Base-by-base conservation (phyloP, 2,329 filamentous ascomycete genomes). In the Ophiocordyceps camponoti-rufipedis region DNA sequence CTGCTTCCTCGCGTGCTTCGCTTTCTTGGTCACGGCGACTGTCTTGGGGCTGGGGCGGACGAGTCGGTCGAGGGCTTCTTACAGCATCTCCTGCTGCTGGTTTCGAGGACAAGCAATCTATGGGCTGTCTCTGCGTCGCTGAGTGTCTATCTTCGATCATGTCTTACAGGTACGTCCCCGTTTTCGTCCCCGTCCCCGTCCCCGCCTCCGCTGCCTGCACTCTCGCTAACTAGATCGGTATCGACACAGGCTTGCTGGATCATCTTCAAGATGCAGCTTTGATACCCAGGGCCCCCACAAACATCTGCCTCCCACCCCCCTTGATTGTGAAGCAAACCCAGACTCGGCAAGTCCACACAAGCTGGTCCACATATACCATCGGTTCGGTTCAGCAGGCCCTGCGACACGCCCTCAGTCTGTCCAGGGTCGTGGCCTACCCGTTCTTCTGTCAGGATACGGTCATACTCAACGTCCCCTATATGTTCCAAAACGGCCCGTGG, bases 1-100 rank as follows among this genome's bases (percentile, higher is more conserved):
- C 67, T 74, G 51, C 71, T 75, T 50, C 80, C 70, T 43, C 74
- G 68, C 56, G 62, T 75, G 41, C 69, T 77, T 51, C 69, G 61
- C 48, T 62, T 81, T 51, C 63, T 81, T 28, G 76, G 75, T 1
- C 70, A 72, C 55, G 56, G 53, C 14, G 59, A 64, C 40, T 75
- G 67, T 48, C 52, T 66, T 32, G 64, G 65, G 14, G 56, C 80
- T 32, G 64, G 65, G 14, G 56, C 80, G 12, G 63, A 64, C 10
- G 58, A 63, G 16, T 66, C 69, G 11, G 70, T 80, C n/a, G 66
- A 74, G 51, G 60, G 59, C 3, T 69, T 80, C 47, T 65, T 77
- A 44, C 61, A 63, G 44, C 67, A 69, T 42, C 52, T 74, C 5
- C 63, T 75, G 51, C 57, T 68, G 28, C 58, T 65, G 9, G 58